Evolutionary conservation across 169 alveolate species (phyloP).

Genomic region (Cryptosporidium tyzzeri): DNA sequence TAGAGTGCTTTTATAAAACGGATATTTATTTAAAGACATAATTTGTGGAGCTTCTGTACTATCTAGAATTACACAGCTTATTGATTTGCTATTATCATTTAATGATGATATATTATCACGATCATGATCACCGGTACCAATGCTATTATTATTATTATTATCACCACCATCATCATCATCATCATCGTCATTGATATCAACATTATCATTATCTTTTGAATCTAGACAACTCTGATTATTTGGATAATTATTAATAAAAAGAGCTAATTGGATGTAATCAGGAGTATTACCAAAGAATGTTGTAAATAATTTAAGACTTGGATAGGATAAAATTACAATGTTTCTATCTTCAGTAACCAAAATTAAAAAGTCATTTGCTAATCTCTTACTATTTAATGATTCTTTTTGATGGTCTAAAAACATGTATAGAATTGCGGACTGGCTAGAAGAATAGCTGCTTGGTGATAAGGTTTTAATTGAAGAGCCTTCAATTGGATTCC

Average conservation of each 20-base stretch:
- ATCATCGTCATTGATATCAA: not conserved
- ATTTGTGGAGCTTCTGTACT: conserved; percentile 68
- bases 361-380: not conserved
- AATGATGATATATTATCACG: not conserved
- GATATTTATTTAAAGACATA: conserved; percentile 36
- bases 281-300: conserved; percentile 64
- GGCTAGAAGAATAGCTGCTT: conserved; percentile 12
- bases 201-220: conserved; percentile 1
- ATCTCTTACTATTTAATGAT: not conserved
- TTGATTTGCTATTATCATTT: not conserved
- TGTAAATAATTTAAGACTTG: conserved; percentile 29
- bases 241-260: not conserved
- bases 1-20: conserved; percentile 28
- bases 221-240: not conserved
- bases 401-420: not conserved
- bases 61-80: conserved; percentile 41
- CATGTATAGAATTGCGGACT: conserved; percentile 50
- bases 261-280: conserved; percentile 45
- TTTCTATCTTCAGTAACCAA: conserved; percentile 59
- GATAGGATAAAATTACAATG: conserved; percentile 42
- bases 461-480: conserved; percentile 6
- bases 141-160: not conserved
- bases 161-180: not conserved
- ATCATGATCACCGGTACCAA: not conserved
- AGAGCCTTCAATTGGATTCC: conserved; percentile 41